Base-by-base conservation (phyloP, 306 rosid species). In the Begonia fuchsioides region DNA sequence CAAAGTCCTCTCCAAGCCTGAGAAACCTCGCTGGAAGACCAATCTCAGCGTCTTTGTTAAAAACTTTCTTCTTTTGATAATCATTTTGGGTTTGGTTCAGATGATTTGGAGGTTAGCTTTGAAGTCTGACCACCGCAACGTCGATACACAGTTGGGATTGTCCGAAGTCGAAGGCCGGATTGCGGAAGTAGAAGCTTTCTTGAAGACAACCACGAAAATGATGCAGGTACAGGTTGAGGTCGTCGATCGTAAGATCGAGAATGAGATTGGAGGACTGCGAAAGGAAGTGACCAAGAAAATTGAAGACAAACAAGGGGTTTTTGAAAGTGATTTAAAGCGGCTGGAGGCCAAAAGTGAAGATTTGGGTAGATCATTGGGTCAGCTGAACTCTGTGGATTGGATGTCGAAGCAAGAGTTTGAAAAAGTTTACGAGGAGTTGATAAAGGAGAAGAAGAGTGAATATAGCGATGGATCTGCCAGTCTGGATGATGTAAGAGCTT, bases 171-270 rank as follows among this genome's bases (percentile, higher is more conserved):
- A 92, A 71, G 83, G 87, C 0, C 47, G 93, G 54, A 75, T 92
- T 57, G 78, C 83, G 2, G 96, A 82, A 19, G 64, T 85, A 26
- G 96, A 92, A 13, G 56, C 74, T 3, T 54, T 74, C 43, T 39
- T 92, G 52, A 92, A 86, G 66, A 75, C 59, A 15, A 78, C 82
- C 2, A 41, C 78, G 0, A 76, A 60, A 70, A 77, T 79, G 96
- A 65, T 77, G 12, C 94, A 85, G 72, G 75, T 82, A 50, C 94
- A 83, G 41, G 93, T 92, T 3, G 96, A 86, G 47, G 83, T 80
- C 3, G 75, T 82, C 49, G 90, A 82, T 54, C 82, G 77, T 59
- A 86, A 85, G 72, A 72, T 88, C 9, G 90, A 67, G 52, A 61
- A 57, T 17, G 77, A 71, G 67, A 72, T 82, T 10, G 79, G 73